Evolutionary conservation across 1,284 basidiomycete genomes (phyloP), one percentile per base, ranked within the genome.

Genomic region (Leccinum subspadiceum): DNA sequence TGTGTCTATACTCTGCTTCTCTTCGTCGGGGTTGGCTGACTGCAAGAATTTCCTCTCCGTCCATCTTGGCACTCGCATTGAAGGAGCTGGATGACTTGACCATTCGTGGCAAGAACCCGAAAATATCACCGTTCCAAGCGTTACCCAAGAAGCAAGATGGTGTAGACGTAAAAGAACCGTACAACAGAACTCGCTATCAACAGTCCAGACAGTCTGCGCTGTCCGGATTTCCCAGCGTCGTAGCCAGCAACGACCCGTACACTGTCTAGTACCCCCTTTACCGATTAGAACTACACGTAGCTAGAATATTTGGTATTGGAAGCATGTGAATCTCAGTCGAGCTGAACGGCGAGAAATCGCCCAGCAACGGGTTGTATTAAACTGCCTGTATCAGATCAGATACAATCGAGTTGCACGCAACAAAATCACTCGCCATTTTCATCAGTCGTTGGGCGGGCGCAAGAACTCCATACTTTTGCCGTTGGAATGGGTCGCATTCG

Each of bases 101-200:
- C 54, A 76, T 92, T 41, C 70, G 78, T 10, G 75, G 77, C 58
- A 81, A 83, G 64, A 73, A 80, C 6, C 70, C 73, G 4, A 63
- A 73, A 51, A 66, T 64, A 13, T 60, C 67, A 3, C 41, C 26
- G 62, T 10, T 48, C 67, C 65, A 48, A 13, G 8, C 39, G 39
- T 58, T 73, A 70, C 60, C 71, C 69, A 81, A 79, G 67, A 81
- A 72, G 39, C 63, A 64, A 46, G 57, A 49, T 29, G 20, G 20
- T 52, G 41, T 60, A 12, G 57, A 60, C 5, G 48, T 54, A 17
- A 69, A 73, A 20, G 77, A 83, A 46, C 78, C 78, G 0, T 92
- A 92, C 67, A 81, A 89, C 66, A 78, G 80, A 60, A 68, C 77
- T 2, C 74, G 73, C 33, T 89, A 87, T 66, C 74, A 75, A 66